These are phyloP conservation scores for Oleoguttula mirabilis DNA, from an alignment of 495 filamentous ascomycete genomes.

Conservation along the genomic window DNA sequence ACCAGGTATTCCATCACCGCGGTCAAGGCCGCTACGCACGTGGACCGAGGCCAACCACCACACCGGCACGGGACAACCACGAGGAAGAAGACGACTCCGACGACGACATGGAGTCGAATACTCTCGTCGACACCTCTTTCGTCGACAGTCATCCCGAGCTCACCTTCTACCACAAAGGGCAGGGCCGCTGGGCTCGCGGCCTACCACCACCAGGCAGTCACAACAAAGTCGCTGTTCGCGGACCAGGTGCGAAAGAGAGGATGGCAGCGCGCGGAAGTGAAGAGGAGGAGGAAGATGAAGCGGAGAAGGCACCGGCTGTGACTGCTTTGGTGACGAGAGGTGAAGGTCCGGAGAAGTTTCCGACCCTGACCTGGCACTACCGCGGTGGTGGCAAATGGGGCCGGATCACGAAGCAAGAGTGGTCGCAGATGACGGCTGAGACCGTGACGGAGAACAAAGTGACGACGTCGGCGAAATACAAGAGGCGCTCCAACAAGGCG, in stretches of 20 bases:
- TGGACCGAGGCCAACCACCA: neutral
- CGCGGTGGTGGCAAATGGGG: conserved; percentile 20
- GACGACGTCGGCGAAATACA: neutral
- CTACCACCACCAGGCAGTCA: conserved; percentile 8
- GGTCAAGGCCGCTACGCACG: conserved; percentile 18
- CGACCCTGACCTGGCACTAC: conserved; percentile 11
- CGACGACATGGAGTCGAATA: neutral
- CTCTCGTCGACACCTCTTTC: conserved; percentile 7
- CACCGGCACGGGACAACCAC: neutral
- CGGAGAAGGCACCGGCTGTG: neutral
- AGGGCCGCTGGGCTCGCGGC: conserved; percentile 18
- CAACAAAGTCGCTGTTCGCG: conserved; percentile 18
- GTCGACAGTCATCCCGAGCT: conserved; percentile 11
- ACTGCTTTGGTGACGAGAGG: conserved; percentile 6
- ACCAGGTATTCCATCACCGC: conserved; percentile 16
- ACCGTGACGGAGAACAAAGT: neutral
- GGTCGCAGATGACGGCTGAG: neutral
- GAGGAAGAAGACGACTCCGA: conserved; percentile 1
- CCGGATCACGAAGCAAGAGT: conserved; percentile 13
- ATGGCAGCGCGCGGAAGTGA: neutral
- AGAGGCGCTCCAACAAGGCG: neutral
- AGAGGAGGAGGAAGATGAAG: neutral
- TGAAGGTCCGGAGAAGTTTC: conserved; percentile 14
- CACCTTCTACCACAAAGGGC: conserved; percentile 18
- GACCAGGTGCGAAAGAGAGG: conserved; percentile 8